Conservation (phyloP, 257 asterid species). For the Solanum tacnaense region DNA sequence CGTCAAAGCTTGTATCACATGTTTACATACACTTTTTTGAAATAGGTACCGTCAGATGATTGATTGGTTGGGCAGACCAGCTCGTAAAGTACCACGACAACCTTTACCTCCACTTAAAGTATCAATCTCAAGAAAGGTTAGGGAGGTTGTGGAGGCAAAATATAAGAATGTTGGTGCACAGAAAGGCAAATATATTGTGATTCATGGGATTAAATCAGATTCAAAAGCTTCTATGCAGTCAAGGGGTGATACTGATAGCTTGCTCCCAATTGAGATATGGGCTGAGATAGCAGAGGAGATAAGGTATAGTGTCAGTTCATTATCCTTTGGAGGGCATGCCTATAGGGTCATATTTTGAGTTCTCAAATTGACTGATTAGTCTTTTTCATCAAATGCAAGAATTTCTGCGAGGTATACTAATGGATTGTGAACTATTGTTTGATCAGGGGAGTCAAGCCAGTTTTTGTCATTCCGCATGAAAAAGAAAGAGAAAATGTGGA, state of each 20-base stretch:
- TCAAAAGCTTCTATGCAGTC: constrained; percentile 92
- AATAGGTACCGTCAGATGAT: constrained; percentile 67
- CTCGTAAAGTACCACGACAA: constrained; percentile 59
- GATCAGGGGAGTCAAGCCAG: constrained; percentile 58
- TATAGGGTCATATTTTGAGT: no score
- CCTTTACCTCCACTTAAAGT: constrained; percentile 54
- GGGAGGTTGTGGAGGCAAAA: constrained; percentile 67
- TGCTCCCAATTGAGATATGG: constrained; percentile 83
- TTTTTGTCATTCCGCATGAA: constrained; percentile 84
- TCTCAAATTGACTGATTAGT: neutral
- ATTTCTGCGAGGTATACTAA: neutral
- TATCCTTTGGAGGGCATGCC: no score
- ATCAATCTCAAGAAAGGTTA: constrained; percentile 63
- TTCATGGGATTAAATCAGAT: constrained; percentile 85
- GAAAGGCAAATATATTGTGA: constrained; percentile 67
- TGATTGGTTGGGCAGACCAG: constrained; percentile 74
- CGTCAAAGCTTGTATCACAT: neutral
- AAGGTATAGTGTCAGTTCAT: constrained; percentile 25
- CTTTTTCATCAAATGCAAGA: neutral
- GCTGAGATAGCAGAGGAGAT: constrained; percentile 54
- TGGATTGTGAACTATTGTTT: neutral
- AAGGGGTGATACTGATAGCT: constrained; percentile 73
- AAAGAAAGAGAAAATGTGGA: constrained; percentile 66
- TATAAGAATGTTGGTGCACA: constrained; percentile 52
- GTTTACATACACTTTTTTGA: neutral